Percentiles rank a stretch among this genome's conserved stretches.
phyloP scores from a whole-genome alignment of 345 rosid genomes.

The Kernera saxatilis region DNA sequence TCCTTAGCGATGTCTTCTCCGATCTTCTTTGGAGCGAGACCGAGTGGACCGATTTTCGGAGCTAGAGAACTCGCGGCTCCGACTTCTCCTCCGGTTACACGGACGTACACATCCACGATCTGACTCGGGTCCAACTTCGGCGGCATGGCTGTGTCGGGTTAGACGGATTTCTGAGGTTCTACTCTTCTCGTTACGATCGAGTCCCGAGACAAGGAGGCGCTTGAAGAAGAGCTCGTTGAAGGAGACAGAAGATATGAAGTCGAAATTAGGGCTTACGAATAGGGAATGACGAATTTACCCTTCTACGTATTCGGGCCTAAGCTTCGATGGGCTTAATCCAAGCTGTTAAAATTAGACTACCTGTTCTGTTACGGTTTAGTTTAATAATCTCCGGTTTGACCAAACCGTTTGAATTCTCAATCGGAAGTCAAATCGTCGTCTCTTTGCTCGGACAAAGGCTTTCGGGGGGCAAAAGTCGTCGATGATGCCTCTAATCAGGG shows the following conservation, averaged over 20 bases:
- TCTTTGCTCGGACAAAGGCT: neutral
- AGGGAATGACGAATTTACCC: neutral
- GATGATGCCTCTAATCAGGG: conserved; percentile 16
- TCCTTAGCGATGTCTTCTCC: conserved; percentile 70
- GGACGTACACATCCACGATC: conserved; percentile 51
- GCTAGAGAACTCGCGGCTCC: conserved; percentile 59
- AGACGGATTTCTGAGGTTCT: neutral
- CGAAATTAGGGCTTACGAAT: conserved; percentile 31
- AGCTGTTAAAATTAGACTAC: neutral
- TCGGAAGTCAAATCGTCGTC: neutral
- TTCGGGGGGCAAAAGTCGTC: neutral
- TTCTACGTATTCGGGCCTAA: neutral
- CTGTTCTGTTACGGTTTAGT: conserved; percentile 3
- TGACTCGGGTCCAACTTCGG: conserved; percentile 48
- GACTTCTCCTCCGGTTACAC: conserved; percentile 55
- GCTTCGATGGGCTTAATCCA: neutral
- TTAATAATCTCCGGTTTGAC: conserved; percentile 5
- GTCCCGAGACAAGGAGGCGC: conserved; percentile 28
- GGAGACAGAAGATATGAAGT: neutral
- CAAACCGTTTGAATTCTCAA: neutral
- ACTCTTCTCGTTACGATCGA: neutral
- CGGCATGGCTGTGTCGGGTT: conserved; percentile 38
- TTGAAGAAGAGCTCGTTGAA: neutral
- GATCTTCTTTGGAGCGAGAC: conserved; percentile 79
- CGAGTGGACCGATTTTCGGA: conserved; percentile 73